Percentiles rank a stretch among this genome's conserved stretches.
Conservation (phyloP, 768 basidiomycete genomes). For the Lactarius pseudohatsudake region DNA sequence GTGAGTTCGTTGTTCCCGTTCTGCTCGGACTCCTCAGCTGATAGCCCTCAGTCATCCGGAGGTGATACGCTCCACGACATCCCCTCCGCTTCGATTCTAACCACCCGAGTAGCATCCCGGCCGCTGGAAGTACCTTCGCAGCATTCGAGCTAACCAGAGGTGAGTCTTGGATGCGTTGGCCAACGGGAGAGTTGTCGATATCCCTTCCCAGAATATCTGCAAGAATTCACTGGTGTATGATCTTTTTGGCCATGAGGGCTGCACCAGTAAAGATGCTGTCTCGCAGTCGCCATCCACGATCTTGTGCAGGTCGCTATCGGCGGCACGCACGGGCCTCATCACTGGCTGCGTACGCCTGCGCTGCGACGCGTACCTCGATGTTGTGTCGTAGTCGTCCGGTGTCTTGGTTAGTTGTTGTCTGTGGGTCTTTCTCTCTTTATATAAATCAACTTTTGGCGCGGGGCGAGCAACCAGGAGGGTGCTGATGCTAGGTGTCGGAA, state of each 20-base stretch:
- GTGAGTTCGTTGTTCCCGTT: constrained; percentile 45
- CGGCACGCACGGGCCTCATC: not conserved
- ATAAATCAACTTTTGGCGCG: not conserved
- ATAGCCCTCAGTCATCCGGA: constrained; percentile 54
- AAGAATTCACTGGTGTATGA: constrained; percentile 34
- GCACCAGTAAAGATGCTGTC: not conserved
- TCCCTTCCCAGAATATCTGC: constrained; percentile 34
- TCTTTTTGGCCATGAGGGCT: not conserved
- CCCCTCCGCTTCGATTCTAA: not conserved
- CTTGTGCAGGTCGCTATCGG: not conserved
- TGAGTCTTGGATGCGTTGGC: constrained; percentile 33
- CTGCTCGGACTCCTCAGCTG: not conserved
- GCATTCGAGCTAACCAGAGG: constrained; percentile 84
- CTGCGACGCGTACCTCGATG: not conserved
- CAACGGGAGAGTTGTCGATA: not conserved
- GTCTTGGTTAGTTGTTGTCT: not conserved
- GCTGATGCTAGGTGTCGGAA: not conserved
- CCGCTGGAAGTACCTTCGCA: constrained; percentile 87
- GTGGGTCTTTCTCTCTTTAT: not conserved
- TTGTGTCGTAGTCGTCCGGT: not conserved
- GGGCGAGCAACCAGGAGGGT: not conserved
- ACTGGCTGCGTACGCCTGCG: not conserved
- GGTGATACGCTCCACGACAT: constrained; percentile 38
- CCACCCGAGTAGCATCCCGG: constrained; percentile 65
- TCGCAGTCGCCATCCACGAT: not conserved